Conservation (phyloP, 1,284 basidiomycete genomes). For the Apiotrichum porosum region DNA sequence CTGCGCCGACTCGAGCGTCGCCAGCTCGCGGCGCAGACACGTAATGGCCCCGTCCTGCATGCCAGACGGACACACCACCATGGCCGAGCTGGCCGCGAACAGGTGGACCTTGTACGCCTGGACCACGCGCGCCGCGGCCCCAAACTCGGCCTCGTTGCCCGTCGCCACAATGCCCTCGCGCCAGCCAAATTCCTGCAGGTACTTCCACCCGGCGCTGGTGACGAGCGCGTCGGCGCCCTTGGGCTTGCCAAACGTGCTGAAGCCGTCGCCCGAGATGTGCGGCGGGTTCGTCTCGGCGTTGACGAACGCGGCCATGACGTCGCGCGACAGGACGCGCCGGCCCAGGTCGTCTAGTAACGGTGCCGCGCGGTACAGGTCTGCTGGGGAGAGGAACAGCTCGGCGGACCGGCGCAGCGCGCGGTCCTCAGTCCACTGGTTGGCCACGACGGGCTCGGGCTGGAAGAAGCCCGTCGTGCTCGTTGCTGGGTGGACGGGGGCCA, state of each 20-base stretch:
- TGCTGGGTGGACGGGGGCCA: not conserved
- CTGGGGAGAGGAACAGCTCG: conserved; percentile 6
- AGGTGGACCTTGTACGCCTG: conserved; percentile 8
- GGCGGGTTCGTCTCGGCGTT: conserved; percentile 11
- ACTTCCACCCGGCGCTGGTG: conserved; percentile 11
- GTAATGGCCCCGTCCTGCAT: conserved; percentile 17
- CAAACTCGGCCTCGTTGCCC: conserved; percentile 4
- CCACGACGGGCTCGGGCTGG: conserved; percentile 7
- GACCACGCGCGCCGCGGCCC: conserved; percentile 6
- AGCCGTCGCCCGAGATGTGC: conserved; percentile 6
- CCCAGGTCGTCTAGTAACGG: not conserved
- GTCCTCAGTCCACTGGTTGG: conserved; percentile 9
- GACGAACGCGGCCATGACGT: not conserved
- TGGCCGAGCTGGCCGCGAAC: conserved; percentile 3
- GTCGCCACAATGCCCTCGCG: conserved; percentile 14
- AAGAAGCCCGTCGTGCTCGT: conserved; percentile 11
- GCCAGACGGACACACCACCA: conserved; percentile 3
- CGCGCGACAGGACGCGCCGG: too few species aligned
- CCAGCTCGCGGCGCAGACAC: conserved; percentile 3
- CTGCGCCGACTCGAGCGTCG: not conserved
- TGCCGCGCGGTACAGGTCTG: not conserved
- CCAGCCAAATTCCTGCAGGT: conserved; percentile 10
- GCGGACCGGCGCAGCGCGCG: conserved; percentile 3
- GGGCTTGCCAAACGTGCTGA: conserved; percentile 6
- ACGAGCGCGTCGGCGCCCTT: conserved; percentile 5